Evolutionary conservation across 1,139 yeast genomes (phyloP), one percentile per base, ranked within the genome.

Genomic region (Zhuliangozyma parablackwelliae): DNA sequence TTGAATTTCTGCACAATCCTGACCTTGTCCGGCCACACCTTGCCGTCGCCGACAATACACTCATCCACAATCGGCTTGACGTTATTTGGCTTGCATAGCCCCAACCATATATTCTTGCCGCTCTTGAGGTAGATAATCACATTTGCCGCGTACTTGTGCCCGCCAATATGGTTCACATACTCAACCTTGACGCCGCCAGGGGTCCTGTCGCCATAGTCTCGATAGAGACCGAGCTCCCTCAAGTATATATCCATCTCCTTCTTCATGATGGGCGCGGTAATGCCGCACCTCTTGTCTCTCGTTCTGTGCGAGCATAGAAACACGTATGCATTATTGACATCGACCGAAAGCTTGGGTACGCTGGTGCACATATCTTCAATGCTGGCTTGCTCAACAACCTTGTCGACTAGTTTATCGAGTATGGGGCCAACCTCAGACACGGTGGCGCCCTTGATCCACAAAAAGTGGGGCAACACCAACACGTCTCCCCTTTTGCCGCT

Each of bases 141-240:
- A 59, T 92, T 92, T 2, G 97, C 97, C 1, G 92, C 86, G 58
- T 69, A 92, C 54, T 92, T 92, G 61, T 92, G 98, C 2, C 97
- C 97, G 3, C 98, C 98, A 25, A 92, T 83, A 58, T 92, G 98
- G 53, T 86, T 88, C 20, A 85, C 72, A 50, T 60, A 88, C 3
- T 73, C 67, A 3, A 89, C 87, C 10, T 67, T 63, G 2, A 83
- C 85, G 3, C 97, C 97, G 28, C 72, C 80, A 0, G 87, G 80
- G 36, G 90, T 69, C 33, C 67, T 70, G 53, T 86, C 95, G 5
- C 87, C 82, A 29, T 62, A 52, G 57, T 90, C 97, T 50, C 97
- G 72, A 49, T 78, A 77, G 21, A 84, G 61, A 3, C 80, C 92
- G 30, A 74, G 65, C 11, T 84, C 87, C 34, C 94, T 69, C 30